A percentile compares a stretch with the other conserved stretches of the same genome.
phyloP scores from a whole-genome alignment of 2,329 filamentous ascomycete species.

The Tricladium varicosporioides region DNA sequence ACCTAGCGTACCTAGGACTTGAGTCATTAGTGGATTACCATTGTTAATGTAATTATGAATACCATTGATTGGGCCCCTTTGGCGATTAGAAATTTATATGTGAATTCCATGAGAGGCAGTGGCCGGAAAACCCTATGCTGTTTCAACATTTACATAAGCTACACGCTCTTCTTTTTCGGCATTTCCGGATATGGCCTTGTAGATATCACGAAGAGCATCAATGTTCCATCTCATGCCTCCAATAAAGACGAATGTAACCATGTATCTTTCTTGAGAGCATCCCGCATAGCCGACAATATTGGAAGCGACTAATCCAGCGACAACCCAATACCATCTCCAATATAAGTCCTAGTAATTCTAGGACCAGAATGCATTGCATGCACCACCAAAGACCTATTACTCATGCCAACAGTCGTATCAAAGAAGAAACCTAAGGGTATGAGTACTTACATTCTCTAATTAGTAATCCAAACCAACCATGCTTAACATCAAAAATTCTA shows the following conservation, averaged over 20 bases:
- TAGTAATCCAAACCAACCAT: slow-evolving; percentile 4
- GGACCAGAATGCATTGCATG: slow-evolving; percentile 1
- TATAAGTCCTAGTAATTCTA: slow-evolving; percentile 6
- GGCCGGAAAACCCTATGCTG: not conserved
- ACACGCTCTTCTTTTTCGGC: not conserved
- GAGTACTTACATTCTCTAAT: slow-evolving; percentile 1
- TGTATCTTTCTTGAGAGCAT: not conserved
- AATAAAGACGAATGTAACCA: not conserved
- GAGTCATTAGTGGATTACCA: not conserved
- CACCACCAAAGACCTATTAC: not conserved
- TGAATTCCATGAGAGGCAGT: not conserved
- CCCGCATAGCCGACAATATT: not conserved
- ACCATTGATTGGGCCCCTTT: not conserved
- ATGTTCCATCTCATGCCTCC: not conserved
- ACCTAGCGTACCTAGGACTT: not conserved
- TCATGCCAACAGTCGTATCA: too few species aligned
- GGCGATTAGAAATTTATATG: not conserved
- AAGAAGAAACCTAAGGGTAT: not conserved
- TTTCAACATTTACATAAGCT: not conserved
- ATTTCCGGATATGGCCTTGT: not conserved
- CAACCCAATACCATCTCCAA: slow-evolving; percentile 1
- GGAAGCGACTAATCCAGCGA: not conserved
- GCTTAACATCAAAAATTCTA: slow-evolving; percentile 1
- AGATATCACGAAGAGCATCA: not conserved
- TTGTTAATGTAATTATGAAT: not conserved